These are phyloP conservation scores for Rubroboletus satanas DNA, from an alignment of 768 basidiomycete genomes.

Conservation along the genomic window DNA sequence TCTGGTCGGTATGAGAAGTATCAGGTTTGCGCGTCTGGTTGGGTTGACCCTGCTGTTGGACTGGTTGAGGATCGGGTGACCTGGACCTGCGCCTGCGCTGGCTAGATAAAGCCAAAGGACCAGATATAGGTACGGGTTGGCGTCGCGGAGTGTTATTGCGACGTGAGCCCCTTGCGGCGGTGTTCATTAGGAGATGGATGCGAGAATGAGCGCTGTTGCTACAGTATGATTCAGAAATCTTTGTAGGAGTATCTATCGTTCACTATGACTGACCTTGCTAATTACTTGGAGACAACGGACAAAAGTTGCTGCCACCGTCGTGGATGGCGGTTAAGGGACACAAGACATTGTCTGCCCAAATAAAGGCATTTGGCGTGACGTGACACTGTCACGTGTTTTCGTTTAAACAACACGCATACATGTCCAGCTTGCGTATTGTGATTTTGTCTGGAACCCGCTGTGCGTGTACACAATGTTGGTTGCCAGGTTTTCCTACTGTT, in stretches of 20 bases:
- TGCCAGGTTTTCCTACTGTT: neutral
- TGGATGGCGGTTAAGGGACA: conserved; percentile 7
- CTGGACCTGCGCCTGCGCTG: conserved; percentile 34
- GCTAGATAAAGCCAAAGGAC: conserved; percentile 12
- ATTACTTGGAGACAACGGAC: neutral
- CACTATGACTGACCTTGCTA: conserved; percentile 5
- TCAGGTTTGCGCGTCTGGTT: conserved; percentile 20
- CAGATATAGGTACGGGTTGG: conserved; percentile 12
- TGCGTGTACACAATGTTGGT: neutral
- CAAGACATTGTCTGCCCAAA: conserved; percentile 4
- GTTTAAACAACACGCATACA: neutral
- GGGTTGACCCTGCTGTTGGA: conserved; percentile 14
- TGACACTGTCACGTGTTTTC: conserved; percentile 14
- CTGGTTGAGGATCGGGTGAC: conserved; percentile 30
- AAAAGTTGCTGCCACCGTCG: conserved; percentile 1
- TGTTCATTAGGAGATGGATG: conserved; percentile 18
- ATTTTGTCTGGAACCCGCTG: too few species aligned
- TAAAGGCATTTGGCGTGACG: conserved; percentile 10
- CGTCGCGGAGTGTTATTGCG: conserved; percentile 27
- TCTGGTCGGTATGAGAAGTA: conserved; percentile 17
- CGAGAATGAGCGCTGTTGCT: neutral
- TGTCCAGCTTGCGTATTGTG: too few species aligned
- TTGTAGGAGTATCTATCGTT: neutral
- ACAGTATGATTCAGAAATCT: neutral
- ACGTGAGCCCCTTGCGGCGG: conserved; percentile 22